Conservation (phyloP, 2,329 filamentous ascomycete species). For the Penicillium sp. region DNA sequence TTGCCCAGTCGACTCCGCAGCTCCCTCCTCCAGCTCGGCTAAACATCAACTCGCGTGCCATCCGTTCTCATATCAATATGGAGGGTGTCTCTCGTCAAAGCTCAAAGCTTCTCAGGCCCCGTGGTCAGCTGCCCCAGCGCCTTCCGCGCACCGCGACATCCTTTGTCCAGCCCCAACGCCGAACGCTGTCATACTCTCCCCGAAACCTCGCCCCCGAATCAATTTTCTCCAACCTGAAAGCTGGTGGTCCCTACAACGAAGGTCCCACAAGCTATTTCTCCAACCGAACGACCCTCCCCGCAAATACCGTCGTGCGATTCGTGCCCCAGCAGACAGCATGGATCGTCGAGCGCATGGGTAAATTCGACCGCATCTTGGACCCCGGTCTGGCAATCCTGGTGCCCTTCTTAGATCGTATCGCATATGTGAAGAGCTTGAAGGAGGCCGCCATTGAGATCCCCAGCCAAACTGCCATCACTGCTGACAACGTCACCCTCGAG, state of each 20-base stretch:
- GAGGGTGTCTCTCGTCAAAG: constrained; percentile 40
- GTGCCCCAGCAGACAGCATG: constrained; percentile 99
- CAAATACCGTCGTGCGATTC: constrained; percentile 93
- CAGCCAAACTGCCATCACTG: constrained; percentile 95
- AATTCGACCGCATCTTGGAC: constrained; percentile 89
- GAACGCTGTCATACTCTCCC: constrained; percentile 34
- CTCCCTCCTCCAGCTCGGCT: constrained; percentile 11
- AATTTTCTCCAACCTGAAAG: constrained; percentile 33
- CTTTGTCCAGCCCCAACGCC: constrained; percentile 28
- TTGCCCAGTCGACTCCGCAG: constrained; percentile 10
- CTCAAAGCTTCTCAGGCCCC: constrained; percentile 34
- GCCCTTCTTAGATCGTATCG: constrained; percentile 90
- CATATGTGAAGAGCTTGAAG: constrained; percentile 97
- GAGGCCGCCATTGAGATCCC: constrained; percentile 96
- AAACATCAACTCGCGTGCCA: background rate
- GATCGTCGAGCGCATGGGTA: constrained; percentile 99
- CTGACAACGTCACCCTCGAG: constrained; percentile 96
- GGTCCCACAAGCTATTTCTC: constrained; percentile 74
- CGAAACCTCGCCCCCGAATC: constrained; percentile 33
- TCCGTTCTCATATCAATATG: constrained; percentile 29
- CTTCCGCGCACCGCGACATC: constrained; percentile 22
- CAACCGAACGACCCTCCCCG: constrained; percentile 68
- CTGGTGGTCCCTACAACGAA: constrained; percentile 25
- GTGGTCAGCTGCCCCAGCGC: constrained; percentile 25
- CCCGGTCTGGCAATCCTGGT: constrained; percentile 87